A percentile compares a stretch with the other conserved stretches of the same genome.
phyloP scores from a whole-genome alignment of 176 grass and related monocot species.

The Triticum turgidum region DNA sequence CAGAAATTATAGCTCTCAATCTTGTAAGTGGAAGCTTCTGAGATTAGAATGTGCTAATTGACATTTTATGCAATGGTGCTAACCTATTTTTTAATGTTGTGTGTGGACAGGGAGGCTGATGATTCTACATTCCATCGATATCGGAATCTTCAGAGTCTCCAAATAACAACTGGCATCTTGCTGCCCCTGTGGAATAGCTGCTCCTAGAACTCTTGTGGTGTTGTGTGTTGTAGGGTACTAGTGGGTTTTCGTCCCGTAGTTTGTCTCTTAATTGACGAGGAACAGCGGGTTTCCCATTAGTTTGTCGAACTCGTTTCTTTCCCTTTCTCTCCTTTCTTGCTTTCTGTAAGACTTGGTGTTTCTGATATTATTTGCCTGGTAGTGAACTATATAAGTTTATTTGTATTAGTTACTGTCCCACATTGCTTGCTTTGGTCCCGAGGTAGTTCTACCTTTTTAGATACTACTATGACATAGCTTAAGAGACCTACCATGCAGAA shows the following conservation, averaged over 20 bases:
- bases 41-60: not conserved
- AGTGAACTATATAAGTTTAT: not conserved
- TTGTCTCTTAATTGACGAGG: not conserved
- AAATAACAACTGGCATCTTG: not conserved
- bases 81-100: not conserved
- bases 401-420: not conserved
- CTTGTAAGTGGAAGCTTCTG: constrained; percentile 20
- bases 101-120: not conserved
- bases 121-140: not conserved
- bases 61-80: not conserved
- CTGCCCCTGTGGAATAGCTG: not conserved
- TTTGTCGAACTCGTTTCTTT: not conserved
- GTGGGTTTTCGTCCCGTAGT: not conserved
- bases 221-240: not conserved
- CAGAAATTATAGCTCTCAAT: not conserved
- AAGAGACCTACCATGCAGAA: too few relatives aligned
- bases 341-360: not conserved
- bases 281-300: constrained; percentile 3
- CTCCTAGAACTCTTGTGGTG: not conserved
- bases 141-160: not conserved
- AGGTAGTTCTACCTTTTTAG: too few relatives aligned
- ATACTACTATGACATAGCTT: too few relatives aligned
- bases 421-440: too few relatives aligned
- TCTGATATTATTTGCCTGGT: not conserved
- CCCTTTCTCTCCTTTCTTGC: not conserved